Base-by-base conservation (phyloP, 257 asterid species). In the Gentiana straminea region DNA sequence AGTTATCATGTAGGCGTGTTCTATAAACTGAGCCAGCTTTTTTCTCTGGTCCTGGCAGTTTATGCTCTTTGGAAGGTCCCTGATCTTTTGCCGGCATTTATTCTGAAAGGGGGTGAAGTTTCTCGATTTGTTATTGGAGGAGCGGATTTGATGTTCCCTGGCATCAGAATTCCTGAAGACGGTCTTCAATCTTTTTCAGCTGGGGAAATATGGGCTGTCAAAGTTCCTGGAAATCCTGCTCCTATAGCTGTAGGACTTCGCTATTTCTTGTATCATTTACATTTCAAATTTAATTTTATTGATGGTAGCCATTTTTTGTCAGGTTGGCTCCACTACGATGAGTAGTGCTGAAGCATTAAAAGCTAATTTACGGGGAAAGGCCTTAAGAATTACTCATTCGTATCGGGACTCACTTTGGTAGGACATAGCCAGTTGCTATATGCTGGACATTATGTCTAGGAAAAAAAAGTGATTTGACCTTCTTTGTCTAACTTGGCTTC, bases 101-200 rank as follows among this genome's bases (percentile, higher is more conserved):
- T 79, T 73, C 76, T 91, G 76, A 91, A 87, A 77, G 96, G 88
- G 68, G 95, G 94, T 13, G 97, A 78, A 57, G 94, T 87, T 72
- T 91, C 98, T 70, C 88, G 73, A 51, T 91, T 66, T 65, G 63
- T 91, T 60, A 79, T 91, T 67, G 97, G 97, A 50, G 98, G 98
- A 67, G 98, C 98, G 13, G 98, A 91, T 69, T 79, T 91, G 76
- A 91, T 91, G 98, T 87, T 91, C 64, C 98, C 98, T 55, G 98
- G 98, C 60, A 79, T 91, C 63, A 69, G 44, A 51, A 63, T 91
- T 65, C 85, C 89, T 45, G 67, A 65, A 10, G 95, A 91, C 62
- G 98, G 97, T 59, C 77, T 83, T 64, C 95, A 90, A 12, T 70
- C 84, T 43, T 87, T 91, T 76, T 81, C 77, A 62, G 75, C 93